Conservation (phyloP, 164 flowering plant species). For the Umbilicus rupestris region DNA sequence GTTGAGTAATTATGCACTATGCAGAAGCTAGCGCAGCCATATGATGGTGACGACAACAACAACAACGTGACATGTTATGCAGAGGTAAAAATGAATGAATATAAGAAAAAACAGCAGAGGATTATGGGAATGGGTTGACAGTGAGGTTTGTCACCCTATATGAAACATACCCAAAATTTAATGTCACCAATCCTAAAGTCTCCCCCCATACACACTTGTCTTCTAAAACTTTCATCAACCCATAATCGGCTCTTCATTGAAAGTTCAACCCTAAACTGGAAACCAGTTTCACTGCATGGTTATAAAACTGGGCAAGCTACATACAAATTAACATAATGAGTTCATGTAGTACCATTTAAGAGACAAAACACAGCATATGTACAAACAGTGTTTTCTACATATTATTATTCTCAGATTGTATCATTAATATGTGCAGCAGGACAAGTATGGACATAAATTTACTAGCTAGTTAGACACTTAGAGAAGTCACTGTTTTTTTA, state of each 20-base stretch:
- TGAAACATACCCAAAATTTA: conserved; percentile 12
- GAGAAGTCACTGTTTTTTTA: conserved; percentile 4
- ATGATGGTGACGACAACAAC: no score
- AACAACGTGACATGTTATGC: no score
- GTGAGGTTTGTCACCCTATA: conserved; percentile 21
- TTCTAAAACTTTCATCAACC: neutral
- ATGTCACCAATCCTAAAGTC: neutral
- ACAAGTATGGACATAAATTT: conserved; percentile 5
- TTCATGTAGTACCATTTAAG: neutral
- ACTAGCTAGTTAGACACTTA: neutral
- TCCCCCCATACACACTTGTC: neutral
- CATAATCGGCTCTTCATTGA: neutral
- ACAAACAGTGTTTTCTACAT: conserved; percentile 5
- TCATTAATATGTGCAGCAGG: neutral
- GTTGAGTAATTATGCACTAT: no score
- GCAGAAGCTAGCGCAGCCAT: no score
- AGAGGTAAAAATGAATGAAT: no score
- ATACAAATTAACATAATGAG: no score
- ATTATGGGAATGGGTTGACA: conserved; percentile 15
- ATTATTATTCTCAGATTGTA: conserved; percentile 5
- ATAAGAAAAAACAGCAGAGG: neutral
- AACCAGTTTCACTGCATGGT: no score
- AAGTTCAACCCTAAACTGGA: no score
- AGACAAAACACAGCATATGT: conserved; percentile 6
- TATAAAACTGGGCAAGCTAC: no score